Evolutionary conservation across 2,329 filamentous ascomycete species (phyloP), one percentile per base, ranked within the genome.

Genomic region (Cladosporium cucumerinum): DNA sequence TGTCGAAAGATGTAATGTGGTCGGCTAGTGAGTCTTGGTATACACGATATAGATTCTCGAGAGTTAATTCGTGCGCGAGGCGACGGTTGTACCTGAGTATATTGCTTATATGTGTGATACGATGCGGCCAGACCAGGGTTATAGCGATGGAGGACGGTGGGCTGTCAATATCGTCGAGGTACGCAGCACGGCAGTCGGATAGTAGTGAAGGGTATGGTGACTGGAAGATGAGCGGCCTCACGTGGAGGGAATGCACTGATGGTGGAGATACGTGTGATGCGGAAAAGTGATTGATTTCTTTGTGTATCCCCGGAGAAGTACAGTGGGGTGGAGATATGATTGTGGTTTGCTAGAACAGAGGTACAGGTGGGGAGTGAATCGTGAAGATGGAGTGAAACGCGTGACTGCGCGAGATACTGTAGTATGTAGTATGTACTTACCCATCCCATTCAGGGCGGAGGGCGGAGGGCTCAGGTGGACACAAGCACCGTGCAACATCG

Each of bases 101-200:
- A 21, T 30, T 23, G 30, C 49, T 61, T 61, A 62, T 55, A 62
- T 55, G 49, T 55, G 60, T 62, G 49, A 46, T 55, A 62, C 60
- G 60, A 48, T 55, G 49, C 18, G 18, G 49, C 49, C 21, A 30
- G 34, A 43, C 25, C 32, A 43, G 21, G 32, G 18, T 18, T 23
- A 34, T 43, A 62, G 48, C 34, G 49, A 55, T 32, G 49, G 48
- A 28, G 25, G 30, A 5, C 21, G 59, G 49, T 16, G 60, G 25
- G 21, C 18, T 18, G 23, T 52, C 11, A 51, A 30, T 26, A 25
- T 52, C 28, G 43, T 30, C 36, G 57, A 36, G 36, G 46, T 62
- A 55, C 11, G 16, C 23, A 46, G 5, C 49, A 55, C 60, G 46
- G 49, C 49, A 21, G 49, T 46, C 32, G 46, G 49, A 34, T n/a